phyloP scores from a whole-genome alignment of 1,284 basidiomycete species.

The Marasmius tenuissimus region DNA sequence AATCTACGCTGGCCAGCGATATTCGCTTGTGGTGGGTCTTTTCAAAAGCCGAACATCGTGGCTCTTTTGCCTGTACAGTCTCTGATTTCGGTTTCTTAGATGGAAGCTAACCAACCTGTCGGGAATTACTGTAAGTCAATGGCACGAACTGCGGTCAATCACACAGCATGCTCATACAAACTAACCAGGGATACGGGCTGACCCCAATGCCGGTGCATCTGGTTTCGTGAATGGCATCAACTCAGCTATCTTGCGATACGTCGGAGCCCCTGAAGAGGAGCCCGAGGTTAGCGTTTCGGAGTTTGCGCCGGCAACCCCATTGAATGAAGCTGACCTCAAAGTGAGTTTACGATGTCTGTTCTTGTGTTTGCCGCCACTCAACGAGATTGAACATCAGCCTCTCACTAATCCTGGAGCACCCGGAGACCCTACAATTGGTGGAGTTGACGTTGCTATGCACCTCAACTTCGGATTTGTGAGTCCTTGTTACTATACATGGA shows the following conservation, averaged over 20 bases:
- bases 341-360: background rate
- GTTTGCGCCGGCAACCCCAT: background rate
- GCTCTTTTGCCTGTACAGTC: background rate
- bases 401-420: conserved; percentile 29
- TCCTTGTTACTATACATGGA: background rate
- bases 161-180: background rate
- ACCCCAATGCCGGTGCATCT: conserved; percentile 17
- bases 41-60: background rate
- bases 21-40: conserved; percentile 32
- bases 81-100: conserved; percentile 6
- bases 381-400: conserved; percentile 31
- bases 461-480: background rate
- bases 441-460: conserved; percentile 26
- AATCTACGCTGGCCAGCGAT: conserved; percentile 30
- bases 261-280: conserved; percentile 33
- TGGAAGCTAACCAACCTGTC: conserved; percentile 32
- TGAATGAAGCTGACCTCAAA: conserved; percentile 18
- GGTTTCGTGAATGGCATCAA: conserved; percentile 30
- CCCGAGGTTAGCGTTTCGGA: conserved; percentile 21
- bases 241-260: conserved; percentile 44
- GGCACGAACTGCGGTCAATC: background rate
- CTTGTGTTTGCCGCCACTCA: conserved; percentile 11
- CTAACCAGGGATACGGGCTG: conserved; percentile 23
- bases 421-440: conserved; percentile 28
- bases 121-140: conserved; percentile 31